These are phyloP conservation scores for Colletotrichum tanaceti DNA, from an alignment of 2,329 filamentous ascomycete species.

Conservation along the genomic window DNA sequence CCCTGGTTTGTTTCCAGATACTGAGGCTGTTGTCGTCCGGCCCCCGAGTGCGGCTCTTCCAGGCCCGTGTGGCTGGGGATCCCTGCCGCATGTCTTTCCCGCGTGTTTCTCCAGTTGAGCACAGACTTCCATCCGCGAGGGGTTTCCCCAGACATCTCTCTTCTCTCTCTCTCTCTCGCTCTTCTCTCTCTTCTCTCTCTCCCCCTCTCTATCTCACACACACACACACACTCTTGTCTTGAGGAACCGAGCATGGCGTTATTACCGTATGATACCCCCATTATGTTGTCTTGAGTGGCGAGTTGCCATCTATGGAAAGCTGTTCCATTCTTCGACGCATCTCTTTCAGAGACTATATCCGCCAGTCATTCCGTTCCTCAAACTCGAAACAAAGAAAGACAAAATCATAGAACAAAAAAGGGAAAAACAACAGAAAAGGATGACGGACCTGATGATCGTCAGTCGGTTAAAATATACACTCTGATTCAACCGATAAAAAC, in stretches of 20 bases:
- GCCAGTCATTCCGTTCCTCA: background rate
- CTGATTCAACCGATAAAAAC: conserved; percentile 19
- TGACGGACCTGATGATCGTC: background rate
- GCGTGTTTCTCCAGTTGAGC: conserved; percentile 6
- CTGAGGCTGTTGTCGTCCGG: conserved; percentile 2
- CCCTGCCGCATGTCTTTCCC: background rate
- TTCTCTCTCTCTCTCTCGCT: conserved; percentile 2
- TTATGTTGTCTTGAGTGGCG: conserved; percentile 18
- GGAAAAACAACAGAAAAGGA: background rate
- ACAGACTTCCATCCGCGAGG: conserved; percentile 31
- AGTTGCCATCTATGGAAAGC: conserved; percentile 10
- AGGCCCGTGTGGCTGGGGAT: background rate
- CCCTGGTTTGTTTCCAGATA: conserved; percentile 7
- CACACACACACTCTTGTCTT: too few species aligned
- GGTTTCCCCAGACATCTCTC: conserved; percentile 6
- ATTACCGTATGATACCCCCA: conserved; percentile 37
- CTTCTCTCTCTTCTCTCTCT: background rate
- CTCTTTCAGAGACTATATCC: background rate
- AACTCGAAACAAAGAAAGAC: conserved; percentile 1
- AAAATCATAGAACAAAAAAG: background rate
- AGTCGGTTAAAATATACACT: conserved; percentile 4
- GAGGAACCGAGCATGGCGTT: conserved; percentile 12
- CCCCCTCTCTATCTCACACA: background rate
- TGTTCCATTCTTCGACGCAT: background rate
- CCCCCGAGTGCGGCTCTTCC: conserved; percentile 31